phyloP scores from a whole-genome alignment of 2,329 filamentous ascomycete species.

The Pseudonectria buxi region DNA sequence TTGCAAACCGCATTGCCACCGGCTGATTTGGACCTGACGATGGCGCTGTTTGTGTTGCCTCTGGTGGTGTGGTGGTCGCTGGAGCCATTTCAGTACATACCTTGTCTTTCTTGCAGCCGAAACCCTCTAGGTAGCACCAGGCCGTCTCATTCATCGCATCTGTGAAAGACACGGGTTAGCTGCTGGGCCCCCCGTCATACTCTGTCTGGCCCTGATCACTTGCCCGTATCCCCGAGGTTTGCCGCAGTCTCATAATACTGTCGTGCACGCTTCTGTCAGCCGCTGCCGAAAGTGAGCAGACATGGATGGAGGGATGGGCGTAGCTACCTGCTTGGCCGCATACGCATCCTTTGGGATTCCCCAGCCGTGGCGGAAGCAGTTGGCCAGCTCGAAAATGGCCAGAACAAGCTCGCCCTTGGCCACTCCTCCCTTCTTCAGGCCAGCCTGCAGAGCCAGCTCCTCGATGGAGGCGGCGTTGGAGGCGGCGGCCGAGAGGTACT shows the following conservation, averaged over 20 bases:
- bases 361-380: conserved; percentile 92
- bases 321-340: conserved; percentile 63
- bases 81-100: conserved; percentile 47
- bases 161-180: conserved; percentile 24
- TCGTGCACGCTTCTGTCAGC: conserved; percentile 22
- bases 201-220: conserved; percentile 22
- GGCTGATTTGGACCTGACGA: neutral
- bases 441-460: conserved; percentile 74
- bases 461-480: conserved; percentile 86
- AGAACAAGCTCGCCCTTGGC: conserved; percentile 95
- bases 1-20: conserved; percentile 3
- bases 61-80: no score
- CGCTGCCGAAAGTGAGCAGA: conserved; percentile 1
- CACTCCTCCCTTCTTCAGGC: conserved; percentile 85
- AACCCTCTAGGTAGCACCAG: conserved; percentile 96
- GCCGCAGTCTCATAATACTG: conserved; percentile 97
- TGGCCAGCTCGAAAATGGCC: conserved; percentile 90
- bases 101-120: conserved; percentile 97
- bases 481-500: conserved; percentile 80
- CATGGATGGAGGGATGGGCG: neutral
- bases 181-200: conserved; percentile 3
- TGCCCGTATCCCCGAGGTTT: conserved; percentile 83
- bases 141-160: conserved; percentile 97
- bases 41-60: no score
- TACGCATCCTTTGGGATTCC: conserved; percentile 79